A percentile compares a stretch with the other conserved stretches of the same genome.
phyloP scores from a whole-genome alignment of 164 flowering plant species.

The Macadamia integrifolia region DNA sequence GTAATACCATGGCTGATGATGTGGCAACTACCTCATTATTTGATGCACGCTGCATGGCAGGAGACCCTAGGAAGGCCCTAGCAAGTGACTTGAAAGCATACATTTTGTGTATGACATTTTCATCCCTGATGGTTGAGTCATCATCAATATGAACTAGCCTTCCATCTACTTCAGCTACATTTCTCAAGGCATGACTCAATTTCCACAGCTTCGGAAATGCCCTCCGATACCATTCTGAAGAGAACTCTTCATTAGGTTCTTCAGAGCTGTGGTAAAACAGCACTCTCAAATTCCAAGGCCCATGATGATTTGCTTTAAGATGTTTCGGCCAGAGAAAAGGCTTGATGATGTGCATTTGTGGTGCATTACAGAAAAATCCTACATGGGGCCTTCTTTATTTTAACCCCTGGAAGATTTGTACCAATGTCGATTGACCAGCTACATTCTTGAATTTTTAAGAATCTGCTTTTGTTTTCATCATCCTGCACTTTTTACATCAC shows the following conservation, averaged over 20 bases:
- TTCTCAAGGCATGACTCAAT: slow-evolving; percentile 33
- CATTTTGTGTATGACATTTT: slow-evolving; percentile 29
- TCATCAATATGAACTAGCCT: slow-evolving; percentile 41
- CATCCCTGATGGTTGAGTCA: slow-evolving; percentile 35
- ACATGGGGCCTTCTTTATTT: too few relatives aligned
- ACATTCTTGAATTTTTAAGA: too few relatives aligned
- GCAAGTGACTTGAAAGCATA: slow-evolving; percentile 47
- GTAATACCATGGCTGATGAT: too few relatives aligned
- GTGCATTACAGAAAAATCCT: too few relatives aligned
- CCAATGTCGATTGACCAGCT: too few relatives aligned
- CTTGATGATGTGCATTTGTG: too few relatives aligned
- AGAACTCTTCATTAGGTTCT: slow-evolving; percentile 23
- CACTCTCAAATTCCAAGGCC: slow-evolving; percentile 13
- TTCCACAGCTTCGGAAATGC: slow-evolving; percentile 34
- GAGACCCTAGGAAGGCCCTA: slow-evolving; percentile 46
- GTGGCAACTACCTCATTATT: slow-evolving; percentile 17
- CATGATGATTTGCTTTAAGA: neutral
- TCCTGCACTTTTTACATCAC: too few relatives aligned
- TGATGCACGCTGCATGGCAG: slow-evolving; percentile 40
- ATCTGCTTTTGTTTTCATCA: too few relatives aligned
- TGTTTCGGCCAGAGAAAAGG: too few relatives aligned
- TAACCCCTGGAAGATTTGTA: too few relatives aligned
- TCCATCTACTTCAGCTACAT: slow-evolving; percentile 64
- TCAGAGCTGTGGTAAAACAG: slow-evolving; percentile 29
- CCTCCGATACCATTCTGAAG: slow-evolving; percentile 45